A percentile compares a stretch with the other conserved stretches of the same genome.
phyloP scores from a whole-genome alignment of 2,329 filamentous ascomycete species.

The Corynespora cassiicola region DNA sequence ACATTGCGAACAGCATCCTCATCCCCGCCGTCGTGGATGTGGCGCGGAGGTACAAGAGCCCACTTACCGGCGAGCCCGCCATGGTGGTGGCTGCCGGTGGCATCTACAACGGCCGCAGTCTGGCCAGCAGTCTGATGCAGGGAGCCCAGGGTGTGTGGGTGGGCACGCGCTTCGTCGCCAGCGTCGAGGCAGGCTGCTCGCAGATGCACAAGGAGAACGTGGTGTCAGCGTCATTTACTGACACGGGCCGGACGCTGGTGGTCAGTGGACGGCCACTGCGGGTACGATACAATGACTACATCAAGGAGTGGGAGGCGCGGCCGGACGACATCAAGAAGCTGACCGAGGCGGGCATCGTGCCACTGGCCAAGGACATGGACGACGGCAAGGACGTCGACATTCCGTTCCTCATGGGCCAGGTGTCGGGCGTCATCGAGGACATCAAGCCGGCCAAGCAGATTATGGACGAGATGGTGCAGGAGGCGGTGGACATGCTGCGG shows the following conservation, averaged over 20 bases:
- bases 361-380: constrained; percentile 82
- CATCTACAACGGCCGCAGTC: constrained; percentile 79
- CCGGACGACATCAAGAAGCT: constrained; percentile 78
- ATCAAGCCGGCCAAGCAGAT: constrained; percentile 84
- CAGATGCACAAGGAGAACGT: constrained; percentile 85
- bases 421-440: constrained; percentile 77
- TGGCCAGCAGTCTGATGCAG: constrained; percentile 85
- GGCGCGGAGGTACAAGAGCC: constrained; percentile 73
- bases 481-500: constrained; percentile 47
- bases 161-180: constrained; percentile 89
- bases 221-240: constrained; percentile 77
- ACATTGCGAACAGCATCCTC: constrained; percentile 84
- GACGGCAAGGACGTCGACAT: constrained; percentile 81
- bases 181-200: constrained; percentile 79
- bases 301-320: constrained; percentile 78
- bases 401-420: constrained; percentile 93
- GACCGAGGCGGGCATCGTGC: constrained; percentile 78
- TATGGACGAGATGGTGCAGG: constrained; percentile 83
- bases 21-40: constrained; percentile 89
- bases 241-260: constrained; percentile 83
- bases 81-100: constrained; percentile 90
- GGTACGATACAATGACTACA: constrained; percentile 82
- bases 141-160: constrained; percentile 93
- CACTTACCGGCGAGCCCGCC: constrained; percentile 72
- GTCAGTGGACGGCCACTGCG: constrained; percentile 82